phyloP scores from a whole-genome alignment of 805 yeast genomes.

The Ogataea haglerorum region DNA sequence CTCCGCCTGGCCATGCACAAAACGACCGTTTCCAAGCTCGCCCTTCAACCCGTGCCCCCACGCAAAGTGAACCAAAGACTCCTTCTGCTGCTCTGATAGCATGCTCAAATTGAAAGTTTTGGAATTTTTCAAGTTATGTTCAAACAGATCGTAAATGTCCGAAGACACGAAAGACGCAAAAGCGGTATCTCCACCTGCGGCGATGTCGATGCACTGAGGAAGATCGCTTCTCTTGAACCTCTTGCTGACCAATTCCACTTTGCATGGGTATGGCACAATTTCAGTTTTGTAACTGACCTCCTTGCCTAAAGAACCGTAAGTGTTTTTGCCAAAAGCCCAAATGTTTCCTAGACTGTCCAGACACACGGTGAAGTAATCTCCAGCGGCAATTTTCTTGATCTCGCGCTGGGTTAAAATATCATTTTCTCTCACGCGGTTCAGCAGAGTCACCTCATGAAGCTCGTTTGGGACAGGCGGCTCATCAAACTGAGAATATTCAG shows the following conservation, averaged over 20 bases:
- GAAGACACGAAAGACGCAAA: constrained; percentile 43
- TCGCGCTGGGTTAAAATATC: constrained; percentile 36
- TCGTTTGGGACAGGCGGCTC: constrained; percentile 46
- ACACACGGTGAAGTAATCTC: constrained; percentile 69
- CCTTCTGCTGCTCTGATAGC: constrained; percentile 23
- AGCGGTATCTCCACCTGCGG: constrained; percentile 70
- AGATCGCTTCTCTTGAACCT: constrained; percentile 41
- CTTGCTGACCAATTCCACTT: constrained; percentile 38
- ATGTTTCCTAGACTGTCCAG: constrained; percentile 62
- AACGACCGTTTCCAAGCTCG: constrained; percentile 78
- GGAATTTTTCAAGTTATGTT: constrained; percentile 25
- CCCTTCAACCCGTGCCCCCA: constrained; percentile 88
- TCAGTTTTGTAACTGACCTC: constrained; percentile 65
- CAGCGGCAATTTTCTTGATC: constrained; percentile 64
- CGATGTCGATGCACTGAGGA: constrained; percentile 49
- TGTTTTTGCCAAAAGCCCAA: constrained; percentile 86
- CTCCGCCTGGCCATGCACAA: constrained; percentile 64
- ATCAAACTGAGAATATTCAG: constrained; percentile 64
- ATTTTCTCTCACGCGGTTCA: constrained; percentile 44
- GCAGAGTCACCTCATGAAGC: constrained; percentile 52
- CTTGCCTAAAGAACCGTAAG: constrained; percentile 80
- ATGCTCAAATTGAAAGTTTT: constrained; percentile 15
- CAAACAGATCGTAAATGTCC: constrained; percentile 35
- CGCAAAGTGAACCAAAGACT: constrained; percentile 43
- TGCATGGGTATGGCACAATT: constrained; percentile 65